phyloP scores from a whole-genome alignment of 2,329 filamentous ascomycete genomes.

The Exserohilum rostratum region DNA sequence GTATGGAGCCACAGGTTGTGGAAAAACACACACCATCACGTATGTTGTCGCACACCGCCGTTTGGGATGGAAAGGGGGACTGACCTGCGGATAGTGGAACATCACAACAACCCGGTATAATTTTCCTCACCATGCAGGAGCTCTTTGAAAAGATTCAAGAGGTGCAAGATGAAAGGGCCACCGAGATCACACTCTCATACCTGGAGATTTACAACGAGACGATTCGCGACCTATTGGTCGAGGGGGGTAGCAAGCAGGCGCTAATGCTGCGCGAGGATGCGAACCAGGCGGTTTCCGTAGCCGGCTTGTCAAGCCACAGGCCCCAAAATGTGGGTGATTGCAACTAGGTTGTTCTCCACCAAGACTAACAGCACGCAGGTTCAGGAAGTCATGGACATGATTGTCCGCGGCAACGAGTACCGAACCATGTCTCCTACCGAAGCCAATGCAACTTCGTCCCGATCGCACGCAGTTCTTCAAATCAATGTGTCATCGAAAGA shows the following conservation, averaged over 20 bases:
- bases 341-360: neutral
- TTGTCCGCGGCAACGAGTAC: slow-evolving; percentile 90
- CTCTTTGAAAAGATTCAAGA: slow-evolving; percentile 96
- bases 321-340: slow-evolving; percentile 74
- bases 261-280: slow-evolving; percentile 94
- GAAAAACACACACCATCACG: slow-evolving; percentile 95
- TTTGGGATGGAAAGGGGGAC: neutral
- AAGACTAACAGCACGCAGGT: slow-evolving; percentile 45
- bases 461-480: slow-evolving; percentile 95
- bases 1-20: slow-evolving; percentile 96
- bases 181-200: slow-evolving; percentile 91
- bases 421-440: slow-evolving; percentile 96
- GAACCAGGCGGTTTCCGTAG: slow-evolving; percentile 89
- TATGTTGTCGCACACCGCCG: slow-evolving; percentile 29
- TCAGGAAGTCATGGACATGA: slow-evolving; percentile 99
- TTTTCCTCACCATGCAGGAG: slow-evolving; percentile 99
- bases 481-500: slow-evolving; percentile 97
- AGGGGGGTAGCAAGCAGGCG: slow-evolving; percentile 79
- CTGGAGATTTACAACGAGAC: slow-evolving; percentile 99
- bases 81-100: slow-evolving; percentile 64
- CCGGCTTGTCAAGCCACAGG: slow-evolving; percentile 87
- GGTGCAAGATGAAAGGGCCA: slow-evolving; percentile 80
- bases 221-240: slow-evolving; percentile 91
- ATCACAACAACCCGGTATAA: slow-evolving; percentile 90
- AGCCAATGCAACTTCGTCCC: slow-evolving; percentile 95